A percentile compares a stretch with the other conserved stretches of the same genome.
These are phyloP conservation scores for Balakata baccata DNA, from an alignment of 345 rosid species.

Conservation along the genomic window DNA sequence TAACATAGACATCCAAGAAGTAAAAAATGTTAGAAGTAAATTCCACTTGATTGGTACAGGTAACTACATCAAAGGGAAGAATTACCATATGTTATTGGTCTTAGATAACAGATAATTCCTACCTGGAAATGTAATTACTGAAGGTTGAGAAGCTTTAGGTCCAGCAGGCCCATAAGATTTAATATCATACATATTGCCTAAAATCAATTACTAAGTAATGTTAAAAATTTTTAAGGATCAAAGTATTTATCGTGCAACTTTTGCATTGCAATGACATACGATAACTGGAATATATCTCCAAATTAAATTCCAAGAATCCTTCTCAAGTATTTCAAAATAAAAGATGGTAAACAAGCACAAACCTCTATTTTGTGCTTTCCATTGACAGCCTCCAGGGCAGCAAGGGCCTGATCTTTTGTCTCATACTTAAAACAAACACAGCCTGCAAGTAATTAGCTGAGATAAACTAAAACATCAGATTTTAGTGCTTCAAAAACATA, in stretches of 20 bases:
- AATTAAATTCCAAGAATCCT: neutral
- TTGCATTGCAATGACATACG: neutral
- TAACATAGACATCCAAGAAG: too few relatives aligned
- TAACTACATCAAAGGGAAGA: neutral
- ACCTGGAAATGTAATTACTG: neutral
- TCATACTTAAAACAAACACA: conserved; percentile 97
- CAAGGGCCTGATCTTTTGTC: conserved; percentile 88
- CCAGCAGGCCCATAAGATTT: neutral
- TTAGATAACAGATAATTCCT: neutral
- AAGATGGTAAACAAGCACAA: conserved; percentile 27
- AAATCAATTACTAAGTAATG: neutral
- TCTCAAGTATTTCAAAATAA: neutral
- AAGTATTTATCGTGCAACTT: neutral
- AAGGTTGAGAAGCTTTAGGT: neutral
- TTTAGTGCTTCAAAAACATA: conserved; percentile 5
- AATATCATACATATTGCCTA: neutral
- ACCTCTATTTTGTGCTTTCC: conserved; percentile 99
- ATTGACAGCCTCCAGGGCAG: conserved; percentile 79
- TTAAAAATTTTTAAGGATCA: neutral
- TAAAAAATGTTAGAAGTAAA: neutral
- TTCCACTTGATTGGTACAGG: neutral
- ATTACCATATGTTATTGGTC: neutral
- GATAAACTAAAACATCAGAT: conserved; percentile 20
- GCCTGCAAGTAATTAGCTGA: conserved; percentile 44
- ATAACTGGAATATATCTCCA: conserved; percentile 8